These are phyloP conservation scores for Podospora appendiculata DNA, from an alignment of 495 filamentous ascomycete genomes.

Conservation along the genomic window DNA sequence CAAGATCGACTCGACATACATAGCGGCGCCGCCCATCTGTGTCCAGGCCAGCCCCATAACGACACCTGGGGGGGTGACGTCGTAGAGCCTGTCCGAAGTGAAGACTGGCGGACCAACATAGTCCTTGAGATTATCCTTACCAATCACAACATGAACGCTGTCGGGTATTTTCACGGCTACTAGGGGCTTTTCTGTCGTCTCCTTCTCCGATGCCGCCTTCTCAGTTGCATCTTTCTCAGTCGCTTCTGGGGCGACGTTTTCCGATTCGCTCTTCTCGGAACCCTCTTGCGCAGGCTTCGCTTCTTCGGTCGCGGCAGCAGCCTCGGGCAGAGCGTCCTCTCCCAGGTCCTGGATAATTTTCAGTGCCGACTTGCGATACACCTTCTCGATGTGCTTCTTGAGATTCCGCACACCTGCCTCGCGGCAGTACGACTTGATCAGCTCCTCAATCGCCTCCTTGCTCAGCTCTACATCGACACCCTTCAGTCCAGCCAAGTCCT, in stretches of 20 bases:
- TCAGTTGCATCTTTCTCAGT: slow-evolving; percentile 2
- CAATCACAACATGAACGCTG: slow-evolving; percentile 77
- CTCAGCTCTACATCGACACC: slow-evolving; percentile 79
- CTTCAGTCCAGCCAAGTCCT: slow-evolving; percentile 85
- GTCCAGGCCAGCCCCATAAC: slow-evolving; percentile 99
- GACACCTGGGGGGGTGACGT: slow-evolving; percentile 90
- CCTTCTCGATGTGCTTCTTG: slow-evolving; percentile 99
- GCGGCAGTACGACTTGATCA: slow-evolving; percentile 97
- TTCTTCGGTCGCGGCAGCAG: slow-evolving; percentile 76
- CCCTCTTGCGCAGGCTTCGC: slow-evolving; percentile 76
- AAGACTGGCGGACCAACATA: slow-evolving; percentile 96
- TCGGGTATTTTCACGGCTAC: slow-evolving; percentile 80
- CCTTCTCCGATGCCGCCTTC: slow-evolving; percentile 17
- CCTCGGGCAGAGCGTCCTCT: slow-evolving; percentile 75
- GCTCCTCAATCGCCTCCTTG: slow-evolving; percentile 81
- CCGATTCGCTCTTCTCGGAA: slow-evolving; percentile 19
- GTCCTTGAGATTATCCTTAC: slow-evolving; percentile 87
- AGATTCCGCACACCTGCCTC: slow-evolving; percentile 95
- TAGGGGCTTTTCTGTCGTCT: slow-evolving; percentile 58
- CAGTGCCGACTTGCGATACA: slow-evolving; percentile 93
- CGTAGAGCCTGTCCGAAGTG: slow-evolving; percentile 92
- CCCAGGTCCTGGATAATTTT: slow-evolving; percentile 96
- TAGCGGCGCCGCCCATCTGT: slow-evolving; percentile 89
- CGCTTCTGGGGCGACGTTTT: not conserved
- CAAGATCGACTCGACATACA: slow-evolving; percentile 96